Base-by-base conservation (phyloP, 169 alveolate genomes). In the Plasmodium knowlesi region DNA sequence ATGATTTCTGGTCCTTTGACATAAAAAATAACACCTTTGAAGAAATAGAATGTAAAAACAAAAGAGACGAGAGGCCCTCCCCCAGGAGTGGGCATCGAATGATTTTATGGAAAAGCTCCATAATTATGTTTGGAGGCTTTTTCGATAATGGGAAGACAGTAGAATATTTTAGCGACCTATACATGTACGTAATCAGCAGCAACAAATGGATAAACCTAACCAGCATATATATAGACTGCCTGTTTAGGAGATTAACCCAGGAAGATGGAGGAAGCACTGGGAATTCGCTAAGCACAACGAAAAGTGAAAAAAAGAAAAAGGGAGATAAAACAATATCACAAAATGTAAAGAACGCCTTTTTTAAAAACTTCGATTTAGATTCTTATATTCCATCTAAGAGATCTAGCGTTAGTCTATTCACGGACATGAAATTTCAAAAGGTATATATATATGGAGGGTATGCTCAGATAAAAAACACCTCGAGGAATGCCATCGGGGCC, bases 81-180 rank as follows among this genome's bases (percentile, higher is more conserved):
- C 97, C 99, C 4, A 95, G 99, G 39, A 97, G 99, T 93, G 99
- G 99, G 0, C 99, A 98, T 83, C 93, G 99, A 14, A 97, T 98
- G 98, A 98, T 97, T 37, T 94, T 97, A 12, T 98, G 99, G 99
- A 96, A 97, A 79, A 97, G 96, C 83, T 82, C 94, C 92, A 92
- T 98, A 94, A 85, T 97, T 5, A 96, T 98, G 82, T 98, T 98
- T 95, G 99, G 99, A 19, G 99, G 99, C 4, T 98, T 98, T 92
- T 98, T 97, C 81, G 98, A 97, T 92, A 97, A 98, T 14, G 93
- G 96, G 19, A 81, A 96, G 73, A 98, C 97, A 80, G 95, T 97
- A 34, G 96, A 95, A 28, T 98, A 97, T 95, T 97, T 95, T 95
- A 98, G 97, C 86, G 99, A 98, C 80, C 92, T 98, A 25, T 96